A percentile compares a stretch with the other conserved stretches of the same genome.
Evolutionary conservation across 2,329 filamentous ascomycete genomes (phyloP).

Genomic region (Zymoseptoria brevis): DNA sequence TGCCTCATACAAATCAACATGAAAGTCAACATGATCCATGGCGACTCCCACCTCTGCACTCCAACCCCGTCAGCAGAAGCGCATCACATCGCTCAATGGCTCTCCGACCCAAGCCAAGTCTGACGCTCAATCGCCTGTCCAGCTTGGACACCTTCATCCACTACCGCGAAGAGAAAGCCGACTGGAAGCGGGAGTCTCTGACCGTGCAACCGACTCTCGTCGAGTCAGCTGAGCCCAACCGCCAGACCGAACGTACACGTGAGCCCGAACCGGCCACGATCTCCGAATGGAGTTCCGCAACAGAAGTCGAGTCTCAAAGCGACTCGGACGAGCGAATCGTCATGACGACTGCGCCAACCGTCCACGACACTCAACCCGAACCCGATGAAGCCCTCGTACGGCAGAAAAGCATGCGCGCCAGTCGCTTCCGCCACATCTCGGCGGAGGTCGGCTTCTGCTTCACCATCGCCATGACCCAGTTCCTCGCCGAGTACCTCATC

Average conservation of each 20-base stretch:
- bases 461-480: conserved; percentile 30
- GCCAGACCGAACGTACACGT: conserved; percentile 5
- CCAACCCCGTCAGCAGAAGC: conserved; percentile 11
- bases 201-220: conserved; percentile 10
- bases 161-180: conserved; percentile 25
- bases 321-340: background rate
- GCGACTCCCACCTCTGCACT: conserved; percentile 14
- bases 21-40: conserved; percentile 13
- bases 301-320: background rate
- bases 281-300: conserved; percentile 6
- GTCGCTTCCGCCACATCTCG: conserved; percentile 23
- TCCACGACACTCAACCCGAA: background rate
- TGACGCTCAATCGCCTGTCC: conserved; percentile 20
- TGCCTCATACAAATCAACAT: conserved; percentile 3
- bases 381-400: background rate
- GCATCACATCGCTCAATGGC: conserved; percentile 11
- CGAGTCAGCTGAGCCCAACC: conserved; percentile 2
- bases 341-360: background rate
- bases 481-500: conserved; percentile 32
- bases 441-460: conserved; percentile 30
- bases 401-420: conserved; percentile 1
- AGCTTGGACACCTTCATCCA: conserved; percentile 28
- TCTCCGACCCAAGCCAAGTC: conserved; percentile 17
- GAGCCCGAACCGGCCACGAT: conserved; percentile 4
- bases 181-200: conserved; percentile 21